Evolutionary conservation across 2,329 filamentous ascomycete genomes (phyloP), one percentile per base, ranked within the genome.

Genomic region (Fusarium sp.): DNA sequence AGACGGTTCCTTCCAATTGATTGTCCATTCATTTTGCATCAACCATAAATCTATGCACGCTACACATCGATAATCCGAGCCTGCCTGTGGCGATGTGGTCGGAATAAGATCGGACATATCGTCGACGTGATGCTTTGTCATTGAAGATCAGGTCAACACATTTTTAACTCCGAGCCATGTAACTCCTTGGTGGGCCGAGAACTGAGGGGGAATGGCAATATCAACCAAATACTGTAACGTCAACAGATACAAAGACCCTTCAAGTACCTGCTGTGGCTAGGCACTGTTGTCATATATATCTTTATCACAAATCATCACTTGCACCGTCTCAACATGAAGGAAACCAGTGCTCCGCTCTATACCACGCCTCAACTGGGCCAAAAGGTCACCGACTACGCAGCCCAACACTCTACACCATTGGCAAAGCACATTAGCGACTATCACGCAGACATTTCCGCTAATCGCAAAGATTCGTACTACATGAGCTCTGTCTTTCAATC

Each of bases 401-500:
- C 74, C 32, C 56, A 69, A 27, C 76, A 79, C 67, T 82, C 79
- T 14, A 74, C 75, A 17, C 58, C 71, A 11, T 68, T 83, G 35
- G 79, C 80, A 4, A 70, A 73, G 52, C 68, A 77, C 55, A 76
- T 82, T 50, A 70, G 71, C 36, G 72, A 76, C 27, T 80, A 79
- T 56, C 79, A 83, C 57, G 75, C 74, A 29, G 27, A 52, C 27
- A 56, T 61, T 53, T 68, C 63, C 39, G 47, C 49, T 9, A 65
- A 41, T 36, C 71, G 71, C 37, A 44, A 66, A 4, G 68, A 72
- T 49, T 72, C 77, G 9, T 57, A 71, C 25, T 76, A 75, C 62
- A 73, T 80, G 73, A 78, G 75, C 53, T 79, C 77, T 35, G 72
- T 73, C 48, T 79, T 77, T 38, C 76, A 80, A 68, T 74, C 74